Conservation (phyloP, 164 flowering plant species). For the Aristolochia fimbriata region DNA sequence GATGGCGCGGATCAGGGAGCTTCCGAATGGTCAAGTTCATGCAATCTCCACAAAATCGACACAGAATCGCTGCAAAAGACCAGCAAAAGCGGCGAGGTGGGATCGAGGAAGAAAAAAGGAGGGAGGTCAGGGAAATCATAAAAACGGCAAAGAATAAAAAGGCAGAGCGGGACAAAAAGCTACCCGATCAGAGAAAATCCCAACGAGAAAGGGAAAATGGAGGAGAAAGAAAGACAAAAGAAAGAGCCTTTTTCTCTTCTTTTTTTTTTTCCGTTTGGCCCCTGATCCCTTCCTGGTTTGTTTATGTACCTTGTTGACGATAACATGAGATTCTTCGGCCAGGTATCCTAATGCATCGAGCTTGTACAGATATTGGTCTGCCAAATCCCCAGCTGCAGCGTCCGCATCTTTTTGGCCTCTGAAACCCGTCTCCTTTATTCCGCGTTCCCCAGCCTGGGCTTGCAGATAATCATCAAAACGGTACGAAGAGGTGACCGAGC, state of each 20-base stretch:
- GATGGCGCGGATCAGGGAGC: not conserved
- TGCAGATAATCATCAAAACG: slow-evolving; percentile 30
- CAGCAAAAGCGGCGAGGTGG: not conserved
- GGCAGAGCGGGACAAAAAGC: slow-evolving; percentile 1
- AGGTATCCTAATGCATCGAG: slow-evolving; percentile 23
- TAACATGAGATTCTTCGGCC: slow-evolving; percentile 27
- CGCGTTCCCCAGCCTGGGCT: slow-evolving; percentile 12
- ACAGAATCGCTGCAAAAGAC: not conserved
- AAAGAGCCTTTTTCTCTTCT: not conserved
- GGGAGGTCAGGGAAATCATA: slow-evolving; percentile 1
- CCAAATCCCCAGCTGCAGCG: slow-evolving; percentile 1
- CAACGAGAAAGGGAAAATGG: not conserved
- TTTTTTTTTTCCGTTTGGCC: too few species aligned
- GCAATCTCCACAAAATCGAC: slow-evolving; percentile 1
- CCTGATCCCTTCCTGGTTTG: not conserved
- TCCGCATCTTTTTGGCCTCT: slow-evolving; percentile 18
- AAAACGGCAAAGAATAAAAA: slow-evolving; percentile 1
- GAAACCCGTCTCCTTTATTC: slow-evolving; percentile 22
- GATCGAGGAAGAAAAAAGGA: not conserved
- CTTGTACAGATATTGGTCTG: slow-evolving; percentile 23
- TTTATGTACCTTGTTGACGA: slow-evolving; percentile 29
- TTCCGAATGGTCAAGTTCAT: slow-evolving; percentile 4
- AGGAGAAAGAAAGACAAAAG: not conserved
- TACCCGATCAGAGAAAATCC: not conserved
- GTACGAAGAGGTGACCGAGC: slow-evolving; percentile 33